Conservation (phyloP, 345 rosid genomes). For the Salix dunnii region DNA sequence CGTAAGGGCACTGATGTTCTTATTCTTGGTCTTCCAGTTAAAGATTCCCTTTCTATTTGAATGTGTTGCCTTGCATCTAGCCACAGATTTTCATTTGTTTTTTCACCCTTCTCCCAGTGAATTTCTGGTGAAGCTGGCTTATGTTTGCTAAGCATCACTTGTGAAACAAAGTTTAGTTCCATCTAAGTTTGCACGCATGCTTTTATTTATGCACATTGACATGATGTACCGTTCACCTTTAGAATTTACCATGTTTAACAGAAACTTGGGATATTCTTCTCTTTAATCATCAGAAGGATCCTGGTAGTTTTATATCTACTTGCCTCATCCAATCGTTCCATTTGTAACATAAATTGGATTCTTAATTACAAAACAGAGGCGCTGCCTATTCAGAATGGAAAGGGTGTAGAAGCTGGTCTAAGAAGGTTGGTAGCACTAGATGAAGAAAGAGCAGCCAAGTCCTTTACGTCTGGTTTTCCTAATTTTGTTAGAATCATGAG, state of each 20-base stretch:
- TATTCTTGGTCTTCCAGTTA: neutral
- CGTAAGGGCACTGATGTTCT: constrained; percentile 20
- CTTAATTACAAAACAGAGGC: constrained; percentile 18
- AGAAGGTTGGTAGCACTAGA: constrained; percentile 39
- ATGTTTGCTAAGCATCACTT: too few species aligned
- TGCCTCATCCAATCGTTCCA: neutral
- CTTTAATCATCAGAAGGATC: neutral
- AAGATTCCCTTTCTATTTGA: neutral
- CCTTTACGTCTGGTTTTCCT: constrained; percentile 50
- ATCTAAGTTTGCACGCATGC: too few species aligned
- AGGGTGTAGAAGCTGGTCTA: constrained; percentile 23
- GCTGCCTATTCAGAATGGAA: constrained; percentile 10
- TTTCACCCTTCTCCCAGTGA: neutral
- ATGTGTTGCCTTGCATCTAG: neutral
- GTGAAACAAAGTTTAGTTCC: too few species aligned
- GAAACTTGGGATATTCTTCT: neutral
- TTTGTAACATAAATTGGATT: constrained; percentile 5
- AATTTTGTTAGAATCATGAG: constrained; percentile 58
- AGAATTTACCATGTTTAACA: neutral
- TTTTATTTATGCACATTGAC: neutral
- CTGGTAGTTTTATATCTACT: neutral
- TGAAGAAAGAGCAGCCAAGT: constrained; percentile 50
- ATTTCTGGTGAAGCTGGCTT: neutral
- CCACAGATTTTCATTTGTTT: neutral
- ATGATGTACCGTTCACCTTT: neutral